phyloP scores from a whole-genome alignment of 768 basidiomycete genomes.

The Boletus patriciae region DNA sequence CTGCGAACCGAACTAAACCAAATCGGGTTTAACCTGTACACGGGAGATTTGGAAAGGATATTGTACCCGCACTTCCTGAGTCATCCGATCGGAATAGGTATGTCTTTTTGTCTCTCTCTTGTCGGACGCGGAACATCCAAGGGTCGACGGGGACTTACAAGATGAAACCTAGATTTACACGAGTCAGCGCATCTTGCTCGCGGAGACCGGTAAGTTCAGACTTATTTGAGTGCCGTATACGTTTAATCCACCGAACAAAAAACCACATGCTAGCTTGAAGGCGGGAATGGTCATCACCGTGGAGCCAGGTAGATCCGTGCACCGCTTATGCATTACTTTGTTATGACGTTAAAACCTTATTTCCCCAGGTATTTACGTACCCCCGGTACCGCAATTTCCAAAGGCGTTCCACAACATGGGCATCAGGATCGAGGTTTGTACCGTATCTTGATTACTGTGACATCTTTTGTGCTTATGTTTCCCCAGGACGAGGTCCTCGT shows the following conservation, averaged over 20 bases:
- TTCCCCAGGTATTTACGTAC: slow-evolving; percentile 78
- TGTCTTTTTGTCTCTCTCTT: slow-evolving; percentile 23
- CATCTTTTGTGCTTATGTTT: slow-evolving; percentile 9
- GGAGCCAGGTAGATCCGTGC: slow-evolving; percentile 64
- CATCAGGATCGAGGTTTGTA: slow-evolving; percentile 80
- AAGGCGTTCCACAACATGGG: slow-evolving; percentile 88
- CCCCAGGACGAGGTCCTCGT: slow-evolving; percentile 71
- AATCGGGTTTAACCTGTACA: slow-evolving; percentile 42
- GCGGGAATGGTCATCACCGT: slow-evolving; percentile 91
- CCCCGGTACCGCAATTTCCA: slow-evolving; percentile 74
- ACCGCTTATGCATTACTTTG: neutral
- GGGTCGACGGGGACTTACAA: slow-evolving; percentile 11
- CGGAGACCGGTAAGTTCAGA: slow-evolving; percentile 45
- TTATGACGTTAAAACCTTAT: slow-evolving; percentile 1
- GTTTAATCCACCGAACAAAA: slow-evolving; percentile 7
- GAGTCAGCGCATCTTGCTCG: slow-evolving; percentile 71
- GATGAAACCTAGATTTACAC: slow-evolving; percentile 67
- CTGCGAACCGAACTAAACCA: slow-evolving; percentile 73
- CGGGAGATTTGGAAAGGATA: slow-evolving; percentile 61
- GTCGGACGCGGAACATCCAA: neutral
- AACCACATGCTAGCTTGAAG: slow-evolving; percentile 50
- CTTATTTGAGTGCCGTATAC: neutral
- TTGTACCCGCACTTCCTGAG: slow-evolving; percentile 93
- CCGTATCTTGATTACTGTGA: neutral
- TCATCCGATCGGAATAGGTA: slow-evolving; percentile 90